These are phyloP conservation scores for Candida lessepsii DNA, from an alignment of 805 yeast genomes.

Conservation along the genomic window DNA sequence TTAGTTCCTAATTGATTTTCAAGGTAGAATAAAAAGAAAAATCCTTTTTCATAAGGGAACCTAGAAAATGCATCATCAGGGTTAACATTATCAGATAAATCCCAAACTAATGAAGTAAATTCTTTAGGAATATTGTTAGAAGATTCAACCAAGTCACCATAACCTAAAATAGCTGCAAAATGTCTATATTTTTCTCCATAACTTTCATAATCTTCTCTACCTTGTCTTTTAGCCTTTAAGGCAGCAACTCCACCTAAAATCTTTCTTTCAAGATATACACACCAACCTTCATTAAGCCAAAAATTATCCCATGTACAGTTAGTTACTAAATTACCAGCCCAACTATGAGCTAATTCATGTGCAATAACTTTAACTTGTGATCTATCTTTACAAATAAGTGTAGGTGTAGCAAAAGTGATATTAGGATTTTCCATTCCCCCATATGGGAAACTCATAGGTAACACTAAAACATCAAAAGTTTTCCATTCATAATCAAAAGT, in stretches of 20 bases:
- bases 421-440: slow-evolving; percentile 43
- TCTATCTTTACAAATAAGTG: slow-evolving; percentile 32
- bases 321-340: slow-evolving; percentile 39
- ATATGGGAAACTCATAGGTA: slow-evolving; percentile 33
- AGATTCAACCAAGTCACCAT: slow-evolving; percentile 27
- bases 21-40: slow-evolving; percentile 28
- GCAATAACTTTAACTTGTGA: slow-evolving; percentile 36
- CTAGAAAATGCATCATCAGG: slow-evolving; percentile 34
- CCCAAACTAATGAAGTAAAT: slow-evolving; percentile 25
- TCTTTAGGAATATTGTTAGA: slow-evolving; percentile 21
- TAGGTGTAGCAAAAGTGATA: slow-evolving; percentile 34
- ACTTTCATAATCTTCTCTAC: slow-evolving; percentile 16
- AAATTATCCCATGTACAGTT: slow-evolving; percentile 38
- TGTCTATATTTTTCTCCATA: slow-evolving; percentile 34
- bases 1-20: slow-evolving; percentile 26
- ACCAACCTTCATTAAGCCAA: slow-evolving; percentile 41
- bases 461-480: slow-evolving; percentile 32
- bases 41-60: slow-evolving; percentile 39
- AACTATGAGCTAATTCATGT: slow-evolving; percentile 38
- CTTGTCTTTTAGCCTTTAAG: slow-evolving; percentile 20
- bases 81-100: slow-evolving; percentile 19
- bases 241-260: slow-evolving; percentile 31
- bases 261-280: slow-evolving; percentile 34
- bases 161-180: slow-evolving; percentile 32
- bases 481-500: slow-evolving; percentile 35